Evolutionary conservation across 2,329 filamentous ascomycete species (phyloP).

Genomic region (Dissoconium aciculare): DNA sequence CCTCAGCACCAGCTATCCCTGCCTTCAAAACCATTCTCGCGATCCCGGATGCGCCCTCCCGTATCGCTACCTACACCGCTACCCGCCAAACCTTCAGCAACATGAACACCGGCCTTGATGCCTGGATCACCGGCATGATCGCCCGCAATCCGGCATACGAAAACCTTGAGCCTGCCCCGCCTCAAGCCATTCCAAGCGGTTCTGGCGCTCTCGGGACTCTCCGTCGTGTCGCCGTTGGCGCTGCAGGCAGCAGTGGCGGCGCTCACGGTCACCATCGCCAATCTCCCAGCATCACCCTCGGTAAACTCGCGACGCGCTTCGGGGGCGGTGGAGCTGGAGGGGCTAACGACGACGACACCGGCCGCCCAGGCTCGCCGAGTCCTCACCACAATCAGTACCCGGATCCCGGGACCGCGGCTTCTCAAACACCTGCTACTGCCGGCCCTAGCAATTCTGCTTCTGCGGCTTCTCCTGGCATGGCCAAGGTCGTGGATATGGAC

Average conservation of each 20-base stretch:
- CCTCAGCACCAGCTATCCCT: constrained; percentile 25
- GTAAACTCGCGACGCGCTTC: constrained; percentile 1
- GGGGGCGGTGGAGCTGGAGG: background rate
- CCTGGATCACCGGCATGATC: constrained; percentile 40
- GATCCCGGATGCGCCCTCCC: constrained; percentile 48
- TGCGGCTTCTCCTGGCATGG: background rate
- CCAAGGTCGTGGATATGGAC: constrained; percentile 14
- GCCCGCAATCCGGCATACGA: constrained; percentile 39
- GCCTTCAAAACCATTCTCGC: constrained; percentile 65
- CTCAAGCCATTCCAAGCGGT: constrained; percentile 17
- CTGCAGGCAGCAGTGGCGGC: constrained; percentile 2
- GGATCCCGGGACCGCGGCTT: too few relatives aligned
- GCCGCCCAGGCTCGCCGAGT: background rate
- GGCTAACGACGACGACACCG: background rate
- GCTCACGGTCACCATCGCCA: too few relatives aligned
- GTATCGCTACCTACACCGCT: constrained; percentile 59
- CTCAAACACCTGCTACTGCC: background rate
- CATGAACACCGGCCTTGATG: constrained; percentile 59
- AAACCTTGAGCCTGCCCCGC: constrained; percentile 27
- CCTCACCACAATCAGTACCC: too few relatives aligned
- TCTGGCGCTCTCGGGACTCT: background rate
- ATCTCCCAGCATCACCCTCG: background rate
- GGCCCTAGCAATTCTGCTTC: background rate
- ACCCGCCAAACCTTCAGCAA: constrained; percentile 55
- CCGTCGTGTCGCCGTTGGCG: background rate